Percentiles rank a stretch among this genome's conserved stretches.
Conservation (phyloP, 2,329 filamentous ascomycete species). For the Ophiostoma quercus region DNA sequence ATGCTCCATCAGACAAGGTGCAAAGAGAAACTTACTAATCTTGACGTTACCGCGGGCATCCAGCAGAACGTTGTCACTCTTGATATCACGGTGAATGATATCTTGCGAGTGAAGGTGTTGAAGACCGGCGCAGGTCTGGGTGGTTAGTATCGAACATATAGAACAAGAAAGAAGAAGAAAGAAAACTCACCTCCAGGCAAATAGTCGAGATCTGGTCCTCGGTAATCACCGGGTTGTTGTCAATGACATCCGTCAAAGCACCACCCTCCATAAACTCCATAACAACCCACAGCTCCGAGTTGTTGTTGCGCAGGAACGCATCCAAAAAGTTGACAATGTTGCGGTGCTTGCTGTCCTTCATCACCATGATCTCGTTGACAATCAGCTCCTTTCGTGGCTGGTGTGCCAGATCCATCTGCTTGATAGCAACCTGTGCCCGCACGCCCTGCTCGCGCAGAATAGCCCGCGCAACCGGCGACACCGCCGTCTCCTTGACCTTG, state of each 20-base stretch:
- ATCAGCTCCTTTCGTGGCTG: constrained; percentile 97
- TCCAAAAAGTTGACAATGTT: constrained; percentile 99
- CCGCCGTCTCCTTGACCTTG: constrained; percentile 82
- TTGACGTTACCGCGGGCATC: constrained; percentile 95
- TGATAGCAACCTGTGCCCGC: constrained; percentile 90
- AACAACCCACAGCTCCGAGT: constrained; percentile 95
- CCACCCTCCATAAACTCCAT: constrained; percentile 99
- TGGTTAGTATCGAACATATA: constrained; percentile 1
- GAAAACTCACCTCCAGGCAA: constrained; percentile 74
- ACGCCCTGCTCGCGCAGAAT: constrained; percentile 73
- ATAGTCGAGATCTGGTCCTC: constrained; percentile 98
- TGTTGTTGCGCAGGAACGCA: constrained; percentile 91
- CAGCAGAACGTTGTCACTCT: constrained; percentile 95
- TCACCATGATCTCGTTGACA: constrained; percentile 99
- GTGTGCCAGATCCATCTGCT: constrained; percentile 98
- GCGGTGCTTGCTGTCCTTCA: constrained; percentile 97
- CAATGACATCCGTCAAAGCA: constrained; percentile 94
- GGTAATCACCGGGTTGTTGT: constrained; percentile 89
- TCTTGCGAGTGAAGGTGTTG: constrained; percentile 92
- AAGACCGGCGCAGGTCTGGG: constrained; percentile 86
- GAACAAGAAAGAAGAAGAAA: constrained; percentile 13
- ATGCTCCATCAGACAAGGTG: background rate
- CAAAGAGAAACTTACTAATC: constrained; percentile 64
- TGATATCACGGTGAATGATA: constrained; percentile 98
- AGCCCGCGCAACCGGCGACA: constrained; percentile 73